Conservation (phyloP, 176 grass and related monocot species). For the sorghum (Sorghum bicolor) region Sorghum_bicolor_NCBIv3 NC_012870.2:5660001-5660500, state of each 20-base stretch:
- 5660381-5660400: background rate
- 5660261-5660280: background rate
- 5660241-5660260: background rate
- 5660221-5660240: background rate
- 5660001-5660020: background rate
- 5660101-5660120: background rate
- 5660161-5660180: background rate
- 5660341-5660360: background rate
- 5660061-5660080: background rate
- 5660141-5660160: background rate
- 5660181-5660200: background rate
- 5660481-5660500: background rate
- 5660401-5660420: background rate
- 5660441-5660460: background rate
- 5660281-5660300: background rate
- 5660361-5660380: background rate
- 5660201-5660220: background rate
- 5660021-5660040: background rate
- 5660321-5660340: background rate
- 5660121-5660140: background rate
- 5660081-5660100: background rate
- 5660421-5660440: background rate
- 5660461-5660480: conserved; percentile 7
- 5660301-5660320: background rate
- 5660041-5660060: background rate